Evolutionary conservation across 257 asterid genomes (phyloP).

Genomic region (Henckelia pumila): DNA sequence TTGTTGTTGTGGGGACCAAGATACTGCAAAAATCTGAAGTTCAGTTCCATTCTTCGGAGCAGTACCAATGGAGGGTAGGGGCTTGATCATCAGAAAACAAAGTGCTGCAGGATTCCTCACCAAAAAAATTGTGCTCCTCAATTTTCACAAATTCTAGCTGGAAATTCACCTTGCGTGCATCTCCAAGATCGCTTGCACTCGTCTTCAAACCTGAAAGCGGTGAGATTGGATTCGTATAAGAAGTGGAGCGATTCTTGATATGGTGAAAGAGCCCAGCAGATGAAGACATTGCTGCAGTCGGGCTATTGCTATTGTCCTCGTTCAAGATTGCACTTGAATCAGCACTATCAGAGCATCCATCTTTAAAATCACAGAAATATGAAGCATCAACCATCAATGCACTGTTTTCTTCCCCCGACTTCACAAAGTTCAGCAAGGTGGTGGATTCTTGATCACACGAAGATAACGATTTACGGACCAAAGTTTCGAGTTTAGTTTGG

Average conservation of each 20-base stretch:
- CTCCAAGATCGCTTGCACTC: conserved; percentile 32
- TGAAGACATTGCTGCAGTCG: too few relatives aligned
- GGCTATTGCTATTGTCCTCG: conserved; percentile 44
- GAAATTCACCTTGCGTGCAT: conserved; percentile 32
- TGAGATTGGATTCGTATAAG: conserved; percentile 24
- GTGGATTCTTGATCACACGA: neutral
- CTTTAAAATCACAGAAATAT: conserved; percentile 48
- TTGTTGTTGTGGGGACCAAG: neutral
- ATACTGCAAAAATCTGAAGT: neutral
- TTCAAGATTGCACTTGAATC: conserved; percentile 83
- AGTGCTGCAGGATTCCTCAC: conserved; percentile 73
- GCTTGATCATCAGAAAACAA: conserved; percentile 80
- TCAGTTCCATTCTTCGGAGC: conserved; percentile 72
- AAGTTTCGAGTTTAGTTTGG: too few relatives aligned
- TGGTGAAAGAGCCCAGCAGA: too few relatives aligned
- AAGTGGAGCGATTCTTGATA: neutral
- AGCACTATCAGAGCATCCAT: conserved; percentile 68
- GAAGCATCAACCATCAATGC: conserved; percentile 25
- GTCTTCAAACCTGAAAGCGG: conserved; percentile 1
- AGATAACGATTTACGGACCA: too few relatives aligned
- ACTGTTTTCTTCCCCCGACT: neutral
- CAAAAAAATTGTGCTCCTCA: conserved; percentile 79
- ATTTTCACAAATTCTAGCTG: conserved; percentile 64
- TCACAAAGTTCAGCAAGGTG: too few relatives aligned
- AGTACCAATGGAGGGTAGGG: conserved; percentile 79